Evolutionary conservation across 1,139 yeast species (phyloP), one percentile per base, ranked within the genome.

Genomic region (Taphrina wiesneri): DNA sequence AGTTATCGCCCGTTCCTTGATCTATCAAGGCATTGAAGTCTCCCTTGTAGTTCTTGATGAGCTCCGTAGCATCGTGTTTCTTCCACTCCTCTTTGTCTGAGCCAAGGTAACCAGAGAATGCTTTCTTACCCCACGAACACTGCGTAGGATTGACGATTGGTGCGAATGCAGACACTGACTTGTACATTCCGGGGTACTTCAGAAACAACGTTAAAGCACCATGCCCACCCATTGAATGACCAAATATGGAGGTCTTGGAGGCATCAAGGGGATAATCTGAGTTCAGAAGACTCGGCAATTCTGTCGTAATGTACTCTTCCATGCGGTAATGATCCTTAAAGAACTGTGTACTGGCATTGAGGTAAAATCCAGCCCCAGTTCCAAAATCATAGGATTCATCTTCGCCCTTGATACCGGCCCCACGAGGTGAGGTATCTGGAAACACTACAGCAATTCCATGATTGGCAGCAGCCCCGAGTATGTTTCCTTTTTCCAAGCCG

Each of bases 341-440:
- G 34, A 91, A 91, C 41, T 81, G 85, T 70, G 83, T 79, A 11
- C 89, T 86, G 11, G 98, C 90, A 77, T 93, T 88, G 66, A 93
- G 83, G 74, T 93, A 93, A 78, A 92, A 93, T 0, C 98, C 97
- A 34, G 99, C 99, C 39, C 96, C 96, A 1, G 92, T 82, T 23
- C 99, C 99, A 74, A 93, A 90, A 75, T 91, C 97, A 85, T 87
- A 93, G 23, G 83, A 75, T 47, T 87, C 95, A 73, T 88, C 89
- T 74, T 90, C 96, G 41, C 96, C 96, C 52, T 83, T 86, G 69
- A 87, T 80, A 67, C 81, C 80, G n/a, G 89, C 88, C n/a, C 96
- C 97, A 28, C 98, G 85, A 66, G 99, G 98, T 1, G 98, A 92
- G 2, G 99, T 93, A 76, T 93, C 99, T 19, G 99, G 98, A 76